Evolutionary conservation across 2,329 filamentous ascomycete species (phyloP), one percentile per base, ranked within the genome.

Genomic region (Verticillium klebahnii): DNA sequence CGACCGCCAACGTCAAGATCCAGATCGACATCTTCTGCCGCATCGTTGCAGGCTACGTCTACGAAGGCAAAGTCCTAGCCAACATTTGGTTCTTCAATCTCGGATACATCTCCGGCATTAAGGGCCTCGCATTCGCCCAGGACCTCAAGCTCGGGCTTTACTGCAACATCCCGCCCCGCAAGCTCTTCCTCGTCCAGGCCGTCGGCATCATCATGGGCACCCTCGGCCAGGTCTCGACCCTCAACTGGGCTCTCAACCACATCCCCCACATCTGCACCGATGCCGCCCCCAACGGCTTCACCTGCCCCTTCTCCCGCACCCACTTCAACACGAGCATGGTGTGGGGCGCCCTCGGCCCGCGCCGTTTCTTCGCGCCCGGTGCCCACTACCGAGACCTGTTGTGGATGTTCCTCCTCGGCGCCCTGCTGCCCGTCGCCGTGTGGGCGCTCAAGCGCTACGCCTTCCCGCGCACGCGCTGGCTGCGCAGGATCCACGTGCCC

Each of bases 341-440:
- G 60, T 85, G 82, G 83, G 85, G 85, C 36, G 74, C 82, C 17
- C 82, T 87, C 29, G 85, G 84, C 0, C 84, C 85, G 0, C 70
- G 75, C 1, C 77, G 83, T 1, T 83, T 87, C 68, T 86, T 86
- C 68, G 79, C 79, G 0, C 68, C 75, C 0, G 82, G 80, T 2
- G 75, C 79, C 2, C 72, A 84, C 5, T 86, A 87, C 67, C 73
- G 75, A 0, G 67, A 72, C 0, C 71, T 86, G 19, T 75, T 82
- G 58, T 85, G 75, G 71, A 85, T 84, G 73, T 87, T 81, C 73
- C 72, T 85, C 23, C 72, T 82, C 1, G 84, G 85, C 1, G 76
- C 77, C 5, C 23, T 79, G 2, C 69, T 83, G 0, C 85, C 85
- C 0, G 63, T 84, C 1, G 36, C 75, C 1, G 76, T 84, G 63